Conservation (phyloP, 768 basidiomycete genomes). For the Filobasidium wieringae region DNA sequence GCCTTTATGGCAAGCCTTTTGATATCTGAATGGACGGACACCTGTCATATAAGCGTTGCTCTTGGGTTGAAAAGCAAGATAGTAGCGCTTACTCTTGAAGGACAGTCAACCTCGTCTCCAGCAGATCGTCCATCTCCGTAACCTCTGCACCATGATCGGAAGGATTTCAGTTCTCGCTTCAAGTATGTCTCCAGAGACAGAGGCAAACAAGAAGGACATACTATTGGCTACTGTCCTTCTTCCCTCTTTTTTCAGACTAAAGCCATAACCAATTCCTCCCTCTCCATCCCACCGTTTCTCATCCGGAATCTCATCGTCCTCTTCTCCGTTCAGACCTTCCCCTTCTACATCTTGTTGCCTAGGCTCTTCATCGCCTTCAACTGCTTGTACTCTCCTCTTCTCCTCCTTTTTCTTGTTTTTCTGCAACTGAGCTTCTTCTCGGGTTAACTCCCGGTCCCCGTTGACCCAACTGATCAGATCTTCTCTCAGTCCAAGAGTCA, state of each 20-base stretch:
- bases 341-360: neutral
- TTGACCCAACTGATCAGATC: slow-evolving; percentile 9
- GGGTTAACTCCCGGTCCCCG: neutral
- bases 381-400: neutral
- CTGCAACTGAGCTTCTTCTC: neutral
- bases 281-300: neutral
- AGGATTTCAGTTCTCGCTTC: too few species aligned
- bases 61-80: too few species aligned
- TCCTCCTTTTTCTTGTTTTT: neutral
- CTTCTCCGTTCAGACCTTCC: neutral
- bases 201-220: neutral
- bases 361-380: neutral
- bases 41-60: neutral
- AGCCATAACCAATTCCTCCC: neutral
- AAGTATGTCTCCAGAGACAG: too few species aligned
- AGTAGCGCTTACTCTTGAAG: slow-evolving; percentile 24
- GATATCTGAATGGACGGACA: slow-evolving; percentile 16
- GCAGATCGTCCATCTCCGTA: slow-evolving; percentile 26
- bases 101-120: slow-evolving; percentile 26
- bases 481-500: neutral
- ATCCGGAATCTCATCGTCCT: neutral
- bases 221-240: slow-evolving; percentile 4
- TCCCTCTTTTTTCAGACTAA: neutral
- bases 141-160: slow-evolving; percentile 8
- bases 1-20: slow-evolving; percentile 22